Percentiles rank a stretch among this genome's conserved stretches.
These are phyloP conservation scores for Pseudogymnoascus sp. DNA, from an alignment of 2,329 filamentous ascomycete species.

Conservation along the genomic window DNA sequence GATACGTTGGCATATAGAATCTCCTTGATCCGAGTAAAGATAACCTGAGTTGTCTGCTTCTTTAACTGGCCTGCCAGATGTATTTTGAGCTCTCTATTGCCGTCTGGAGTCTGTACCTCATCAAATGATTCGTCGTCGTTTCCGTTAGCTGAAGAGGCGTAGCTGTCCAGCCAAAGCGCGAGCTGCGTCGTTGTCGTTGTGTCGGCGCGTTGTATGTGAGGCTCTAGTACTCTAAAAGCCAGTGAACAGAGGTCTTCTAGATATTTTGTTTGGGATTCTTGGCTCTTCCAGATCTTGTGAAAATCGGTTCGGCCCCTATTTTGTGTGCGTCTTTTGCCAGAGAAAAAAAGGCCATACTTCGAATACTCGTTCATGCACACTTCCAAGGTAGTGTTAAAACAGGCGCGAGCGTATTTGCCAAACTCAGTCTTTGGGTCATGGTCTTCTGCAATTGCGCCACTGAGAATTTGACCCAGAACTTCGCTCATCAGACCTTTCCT, in stretches of 20 bases:
- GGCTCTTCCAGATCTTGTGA: slow-evolving; percentile 4
- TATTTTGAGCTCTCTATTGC: slow-evolving; percentile 54
- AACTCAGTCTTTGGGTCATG: slow-evolving; percentile 1
- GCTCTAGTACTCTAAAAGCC: background rate
- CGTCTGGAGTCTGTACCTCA: slow-evolving; percentile 58
- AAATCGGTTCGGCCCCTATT: background rate
- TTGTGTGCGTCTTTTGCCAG: background rate
- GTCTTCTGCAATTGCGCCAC: slow-evolving; percentile 3
- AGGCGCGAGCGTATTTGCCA: slow-evolving; percentile 5
- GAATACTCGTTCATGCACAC: slow-evolving; percentile 7
- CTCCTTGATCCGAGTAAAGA: slow-evolving; percentile 15
- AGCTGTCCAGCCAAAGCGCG: slow-evolving; percentile 5
- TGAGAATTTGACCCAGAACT: slow-evolving; percentile 2
- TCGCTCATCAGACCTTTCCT: slow-evolving; percentile 6
- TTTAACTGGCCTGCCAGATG: slow-evolving; percentile 54
- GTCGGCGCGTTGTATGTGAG: background rate
- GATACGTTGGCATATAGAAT: slow-evolving; percentile 45
- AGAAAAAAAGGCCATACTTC: slow-evolving; percentile 5
- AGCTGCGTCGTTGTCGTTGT: slow-evolving; percentile 1
- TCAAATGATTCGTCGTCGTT: slow-evolving; percentile 32
- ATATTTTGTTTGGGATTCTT: background rate
- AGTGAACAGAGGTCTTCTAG: background rate
- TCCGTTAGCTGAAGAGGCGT: slow-evolving; percentile 15
- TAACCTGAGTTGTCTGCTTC: slow-evolving; percentile 45
- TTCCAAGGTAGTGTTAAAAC: slow-evolving; percentile 3